Evolutionary conservation across 2,329 filamentous ascomycete species (phyloP), one percentile per base, ranked within the genome.

Genomic region (Alternaria postmessia): DNA sequence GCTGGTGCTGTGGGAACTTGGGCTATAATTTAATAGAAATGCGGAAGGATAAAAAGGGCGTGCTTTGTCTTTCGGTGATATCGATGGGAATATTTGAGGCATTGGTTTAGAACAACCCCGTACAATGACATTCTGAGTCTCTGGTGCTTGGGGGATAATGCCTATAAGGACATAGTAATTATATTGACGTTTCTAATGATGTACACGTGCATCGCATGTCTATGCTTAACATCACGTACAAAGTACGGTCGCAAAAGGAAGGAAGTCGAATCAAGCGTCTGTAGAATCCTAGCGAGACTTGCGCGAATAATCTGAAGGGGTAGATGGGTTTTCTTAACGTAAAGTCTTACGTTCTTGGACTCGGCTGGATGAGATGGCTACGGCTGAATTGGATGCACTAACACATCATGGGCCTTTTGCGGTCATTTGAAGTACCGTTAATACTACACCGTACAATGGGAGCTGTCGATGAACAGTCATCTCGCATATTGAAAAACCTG

Each of bases 311-410:
- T 49, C 1, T 1, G 14, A 49, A 49, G 22, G 32, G 46, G 12
- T 8, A 24, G 46, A 24, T 26, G 46, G 16, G 32, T 34, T 36
- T 49, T 49, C 14, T 26, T 22, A 38, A 49, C 46, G 46, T 49
- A 49, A 49, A 49, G 46, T 49, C 46, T 38, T 49, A 32, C 46
- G 12, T 49, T 49, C 46, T n/a, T 26, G 46, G 46, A 49, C 46
- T 20, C 30, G 32, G 14, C 20, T 16, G 36, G 32, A 20, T 7
- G 14, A 49, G 2, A 24, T 49, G 20, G 14, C 32, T 49, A 49
- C 32, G 46, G 46, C 46, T 49, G 46, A 36, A 36, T 49, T 16
- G 20, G 1, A 36, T 5, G 32, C 46, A 49, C 32, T 36, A 38
- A 32, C 46, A 38, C 14, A 32, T 12, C 3, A 32, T 38, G 46